Conservation (phyloP, 2,329 filamentous ascomycete species). For the Monosporascus sp. region DNA sequence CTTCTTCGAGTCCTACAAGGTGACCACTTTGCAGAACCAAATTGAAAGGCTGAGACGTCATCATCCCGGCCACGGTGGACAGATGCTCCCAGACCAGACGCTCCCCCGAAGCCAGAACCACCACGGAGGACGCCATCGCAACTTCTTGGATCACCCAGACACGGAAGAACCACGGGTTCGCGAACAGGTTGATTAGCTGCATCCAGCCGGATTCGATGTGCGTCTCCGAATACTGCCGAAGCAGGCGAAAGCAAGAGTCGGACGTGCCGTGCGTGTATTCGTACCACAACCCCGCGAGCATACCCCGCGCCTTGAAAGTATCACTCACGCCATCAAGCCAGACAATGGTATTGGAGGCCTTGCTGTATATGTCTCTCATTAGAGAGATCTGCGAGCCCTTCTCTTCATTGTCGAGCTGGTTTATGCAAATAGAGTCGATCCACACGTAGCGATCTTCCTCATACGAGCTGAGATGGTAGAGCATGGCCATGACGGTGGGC, state of each 20-base stretch:
- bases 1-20: neutral
- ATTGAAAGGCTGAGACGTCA: neutral
- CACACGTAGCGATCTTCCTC: constrained; percentile 2
- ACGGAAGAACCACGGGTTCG: constrained; percentile 5
- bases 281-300: neutral
- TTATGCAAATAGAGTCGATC: constrained; percentile 10
- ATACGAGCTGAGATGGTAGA: neutral
- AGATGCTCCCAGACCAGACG: neutral
- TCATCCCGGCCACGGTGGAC: neutral
- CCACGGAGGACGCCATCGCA: constrained; percentile 7
- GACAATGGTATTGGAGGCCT: neutral
- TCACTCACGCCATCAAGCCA: neutral
- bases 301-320: neutral
- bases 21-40: neutral
- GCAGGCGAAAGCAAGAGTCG: neutral
- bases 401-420: constrained; percentile 5
- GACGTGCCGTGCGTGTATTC: neutral
- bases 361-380: constrained; percentile 8
- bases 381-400: constrained; percentile 6
- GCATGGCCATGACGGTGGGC: constrained; percentile 1
- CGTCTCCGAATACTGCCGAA: neutral
- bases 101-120: neutral
- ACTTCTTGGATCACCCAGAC: constrained; percentile 7
- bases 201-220: neutral
- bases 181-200: neutral